Evolutionary conservation across 2,329 filamentous ascomycete species (phyloP).

Genomic region (Aspergillus pseudonomiae): DNA sequence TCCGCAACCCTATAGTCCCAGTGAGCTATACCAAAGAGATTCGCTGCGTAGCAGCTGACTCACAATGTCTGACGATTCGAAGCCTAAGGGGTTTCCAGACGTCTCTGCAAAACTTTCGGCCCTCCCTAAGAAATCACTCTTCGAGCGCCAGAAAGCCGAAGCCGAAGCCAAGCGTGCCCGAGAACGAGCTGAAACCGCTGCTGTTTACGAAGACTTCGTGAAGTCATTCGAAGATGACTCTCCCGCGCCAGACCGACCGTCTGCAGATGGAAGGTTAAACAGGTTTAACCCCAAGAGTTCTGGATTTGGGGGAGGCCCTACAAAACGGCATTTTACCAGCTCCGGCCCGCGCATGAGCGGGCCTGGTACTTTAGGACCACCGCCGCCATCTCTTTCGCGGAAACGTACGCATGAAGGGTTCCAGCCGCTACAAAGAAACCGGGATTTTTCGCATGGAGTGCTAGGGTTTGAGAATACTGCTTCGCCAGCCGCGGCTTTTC

Average conservation of each 20-base stretch:
- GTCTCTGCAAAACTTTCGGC: constrained; percentile 77
- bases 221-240: constrained; percentile 64
- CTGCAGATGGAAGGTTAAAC: constrained; percentile 28
- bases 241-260: constrained; percentile 15
- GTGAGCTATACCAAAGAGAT: constrained; percentile 7
- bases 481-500: constrained; percentile 41
- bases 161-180: constrained; percentile 83
- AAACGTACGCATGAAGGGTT: constrained; percentile 50
- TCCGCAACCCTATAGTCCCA: background rate
- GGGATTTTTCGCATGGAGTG: constrained; percentile 41
- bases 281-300: constrained; percentile 37
- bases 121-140: constrained; percentile 79
- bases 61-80: constrained; percentile 44
- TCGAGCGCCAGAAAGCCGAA: constrained; percentile 86
- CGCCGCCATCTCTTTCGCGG: constrained; percentile 43
- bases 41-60: constrained; percentile 28
- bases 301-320: constrained; percentile 42
- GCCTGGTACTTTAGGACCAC: constrained; percentile 52
- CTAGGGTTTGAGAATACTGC: constrained; percentile 45
- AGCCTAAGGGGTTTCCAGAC: constrained; percentile 63
- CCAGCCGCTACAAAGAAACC: constrained; percentile 40
- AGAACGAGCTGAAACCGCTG: constrained; percentile 84
- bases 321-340: constrained; percentile 65
- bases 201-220: constrained; percentile 83
- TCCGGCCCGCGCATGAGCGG: constrained; percentile 52